These are phyloP conservation scores for Anisodus acutangulus DNA, from an alignment of 257 asterid genomes.

Conservation along the genomic window DNA sequence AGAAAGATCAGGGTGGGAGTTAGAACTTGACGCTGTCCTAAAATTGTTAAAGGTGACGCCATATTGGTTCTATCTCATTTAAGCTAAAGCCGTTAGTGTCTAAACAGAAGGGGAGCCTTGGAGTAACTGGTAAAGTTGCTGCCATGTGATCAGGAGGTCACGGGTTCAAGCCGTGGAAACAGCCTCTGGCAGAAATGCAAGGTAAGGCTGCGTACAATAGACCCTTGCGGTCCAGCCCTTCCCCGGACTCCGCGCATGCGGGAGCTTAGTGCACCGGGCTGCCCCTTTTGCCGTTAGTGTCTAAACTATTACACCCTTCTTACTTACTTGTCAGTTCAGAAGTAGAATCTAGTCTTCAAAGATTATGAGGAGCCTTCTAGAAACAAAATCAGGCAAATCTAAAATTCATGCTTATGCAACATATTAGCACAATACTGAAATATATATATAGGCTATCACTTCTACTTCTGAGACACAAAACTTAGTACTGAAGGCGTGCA, in stretches of 20 bases:
- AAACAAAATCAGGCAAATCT: not conserved
- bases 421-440: not conserved
- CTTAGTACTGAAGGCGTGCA: not conserved
- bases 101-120: not conserved
- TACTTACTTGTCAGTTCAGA: not conserved
- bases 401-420: not conserved
- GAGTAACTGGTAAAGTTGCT: too few relatives aligned
- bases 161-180: too few relatives aligned
- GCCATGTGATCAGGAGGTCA: too few relatives aligned
- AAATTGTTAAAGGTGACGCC: not conserved
- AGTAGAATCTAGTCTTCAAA: not conserved
- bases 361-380: not conserved
- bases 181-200: too few relatives aligned
- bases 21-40: slow-evolving; percentile 1
- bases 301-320: not conserved
- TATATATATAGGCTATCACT: not conserved
- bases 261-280: too few relatives aligned
- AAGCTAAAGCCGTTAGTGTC: not conserved
- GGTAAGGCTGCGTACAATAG: too few relatives aligned
- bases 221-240: too few relatives aligned
- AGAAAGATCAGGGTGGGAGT: not conserved
- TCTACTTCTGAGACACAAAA: not conserved
- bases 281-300: not conserved
- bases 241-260: too few relatives aligned
- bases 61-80: slow-evolving; percentile 4